Evolutionary conservation across 2,329 filamentous ascomycete species (phyloP).

Genomic region (Calonectria ilicicola): DNA sequence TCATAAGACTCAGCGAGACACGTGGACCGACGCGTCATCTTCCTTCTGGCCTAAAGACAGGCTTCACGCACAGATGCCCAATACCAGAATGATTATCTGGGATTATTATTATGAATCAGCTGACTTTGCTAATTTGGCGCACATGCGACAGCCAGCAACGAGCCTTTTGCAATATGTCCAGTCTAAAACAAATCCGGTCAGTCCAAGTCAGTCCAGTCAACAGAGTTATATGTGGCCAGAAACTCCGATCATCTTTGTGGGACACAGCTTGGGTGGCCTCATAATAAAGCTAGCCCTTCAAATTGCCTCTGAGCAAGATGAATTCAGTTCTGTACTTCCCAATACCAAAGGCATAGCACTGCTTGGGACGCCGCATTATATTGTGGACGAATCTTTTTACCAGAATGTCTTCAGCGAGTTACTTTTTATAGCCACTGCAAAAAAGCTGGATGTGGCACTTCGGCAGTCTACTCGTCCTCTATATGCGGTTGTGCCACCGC

Average conservation of each 20-base stretch:
- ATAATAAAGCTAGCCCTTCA: neutral
- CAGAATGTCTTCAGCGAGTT: too few species aligned
- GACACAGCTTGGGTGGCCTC: neutral
- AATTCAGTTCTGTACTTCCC: neutral
- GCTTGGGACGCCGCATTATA: too few species aligned
- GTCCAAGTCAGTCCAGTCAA: neutral
- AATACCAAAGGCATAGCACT: too few species aligned
- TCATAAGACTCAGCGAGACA: neutral
- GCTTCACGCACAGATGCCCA: neutral
- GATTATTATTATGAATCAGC: neutral
- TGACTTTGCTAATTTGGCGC: neutral
- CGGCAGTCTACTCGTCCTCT: too few species aligned
- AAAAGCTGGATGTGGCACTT: too few species aligned
- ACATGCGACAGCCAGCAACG: neutral
- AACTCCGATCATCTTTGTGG: neutral
- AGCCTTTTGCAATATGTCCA: neutral
- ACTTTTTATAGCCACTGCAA: too few species aligned
- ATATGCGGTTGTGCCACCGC: too few species aligned
- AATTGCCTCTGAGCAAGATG: neutral
- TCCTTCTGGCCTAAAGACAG: neutral
- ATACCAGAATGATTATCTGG: neutral
- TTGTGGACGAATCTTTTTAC: too few species aligned
- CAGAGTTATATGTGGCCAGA: neutral
- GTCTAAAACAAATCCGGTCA: neutral
- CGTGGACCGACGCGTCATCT: neutral